Conservation (phyloP, 768 basidiomycete species). For the Coprinopsis sp. region DNA sequence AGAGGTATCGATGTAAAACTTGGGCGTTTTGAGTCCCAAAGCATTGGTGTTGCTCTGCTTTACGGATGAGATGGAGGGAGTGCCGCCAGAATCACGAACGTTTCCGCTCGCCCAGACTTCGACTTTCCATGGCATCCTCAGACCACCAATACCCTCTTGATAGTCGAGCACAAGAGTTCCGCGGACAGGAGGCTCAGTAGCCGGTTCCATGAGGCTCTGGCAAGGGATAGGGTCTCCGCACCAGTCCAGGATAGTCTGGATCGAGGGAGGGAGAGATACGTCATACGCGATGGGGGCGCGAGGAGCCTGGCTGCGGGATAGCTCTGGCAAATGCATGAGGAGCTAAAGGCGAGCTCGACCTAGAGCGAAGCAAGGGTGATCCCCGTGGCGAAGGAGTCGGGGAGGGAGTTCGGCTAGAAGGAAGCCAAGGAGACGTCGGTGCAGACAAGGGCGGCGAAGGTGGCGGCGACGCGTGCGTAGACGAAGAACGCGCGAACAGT, state of each 20-base stretch:
- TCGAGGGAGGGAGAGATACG: conserved; percentile 50
- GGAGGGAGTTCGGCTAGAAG: background rate
- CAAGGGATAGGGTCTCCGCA: conserved; percentile 45
- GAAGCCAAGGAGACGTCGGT: too few species aligned
- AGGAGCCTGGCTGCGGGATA: too few species aligned
- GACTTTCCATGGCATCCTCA: conserved; percentile 61
- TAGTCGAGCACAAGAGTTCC: conserved; percentile 42
- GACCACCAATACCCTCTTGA: too few species aligned
- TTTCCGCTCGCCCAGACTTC: conserved; percentile 30
- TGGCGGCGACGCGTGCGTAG: too few species aligned
- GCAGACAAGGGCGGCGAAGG: too few species aligned
- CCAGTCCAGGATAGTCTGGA: conserved; percentile 42
- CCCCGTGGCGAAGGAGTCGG: too few species aligned
- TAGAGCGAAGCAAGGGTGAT: too few species aligned
- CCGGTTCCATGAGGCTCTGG: conserved; percentile 55
- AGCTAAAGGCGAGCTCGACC: too few species aligned
- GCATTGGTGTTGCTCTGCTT: background rate
- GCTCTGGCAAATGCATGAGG: too few species aligned
- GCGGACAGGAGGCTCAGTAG: conserved; percentile 57
- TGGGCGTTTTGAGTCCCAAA: background rate
- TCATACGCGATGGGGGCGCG: conserved; percentile 63
- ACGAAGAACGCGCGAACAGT: conserved; percentile 45
- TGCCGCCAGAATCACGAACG: too few species aligned
- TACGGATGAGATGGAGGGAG: too few species aligned
- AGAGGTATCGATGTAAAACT: conserved; percentile 13